Percentiles rank a stretch among this genome's conserved stretches.
These are phyloP conservation scores for Geotrichum bryndzae DNA, from an alignment of 1,139 yeast genomes.

Conservation along the genomic window DNA sequence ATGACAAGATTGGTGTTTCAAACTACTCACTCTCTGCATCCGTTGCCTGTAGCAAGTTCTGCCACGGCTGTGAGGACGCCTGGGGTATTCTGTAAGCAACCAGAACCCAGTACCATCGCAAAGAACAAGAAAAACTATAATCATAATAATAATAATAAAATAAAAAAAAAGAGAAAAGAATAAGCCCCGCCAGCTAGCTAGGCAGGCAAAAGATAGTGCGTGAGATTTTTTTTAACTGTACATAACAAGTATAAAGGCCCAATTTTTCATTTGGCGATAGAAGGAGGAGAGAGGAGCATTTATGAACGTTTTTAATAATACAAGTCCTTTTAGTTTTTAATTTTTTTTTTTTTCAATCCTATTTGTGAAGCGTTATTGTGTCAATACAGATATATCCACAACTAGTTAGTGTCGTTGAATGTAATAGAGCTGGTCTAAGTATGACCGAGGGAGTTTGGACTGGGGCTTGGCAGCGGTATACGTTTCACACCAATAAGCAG, in stretches of 20 bases:
- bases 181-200: background rate
- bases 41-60: constrained; percentile 95
- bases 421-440: too few relatives aligned
- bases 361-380: too few relatives aligned
- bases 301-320: background rate
- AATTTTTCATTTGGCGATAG: background rate
- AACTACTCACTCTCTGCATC: constrained; percentile 95
- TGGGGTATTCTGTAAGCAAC: constrained; percentile 64
- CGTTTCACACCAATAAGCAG: too few relatives aligned
- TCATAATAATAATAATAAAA: too few relatives aligned
- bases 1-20: constrained; percentile 92
- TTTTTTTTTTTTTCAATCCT: background rate
- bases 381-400: too few relatives aligned
- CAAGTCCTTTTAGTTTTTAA: background rate
- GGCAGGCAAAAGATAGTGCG: background rate
- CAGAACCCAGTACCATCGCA: background rate
- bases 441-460: too few relatives aligned
- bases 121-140: background rate
- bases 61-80: constrained; percentile 98
- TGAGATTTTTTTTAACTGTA: background rate
- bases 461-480: too few relatives aligned
- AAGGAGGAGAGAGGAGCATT: background rate
- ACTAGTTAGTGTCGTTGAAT: too few relatives aligned
- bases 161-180: too few relatives aligned
- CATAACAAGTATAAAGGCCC: background rate